These are phyloP conservation scores for Microsporum canis DNA, from an alignment of 2,329 filamentous ascomycete genomes.

Conservation along the genomic window DNA sequence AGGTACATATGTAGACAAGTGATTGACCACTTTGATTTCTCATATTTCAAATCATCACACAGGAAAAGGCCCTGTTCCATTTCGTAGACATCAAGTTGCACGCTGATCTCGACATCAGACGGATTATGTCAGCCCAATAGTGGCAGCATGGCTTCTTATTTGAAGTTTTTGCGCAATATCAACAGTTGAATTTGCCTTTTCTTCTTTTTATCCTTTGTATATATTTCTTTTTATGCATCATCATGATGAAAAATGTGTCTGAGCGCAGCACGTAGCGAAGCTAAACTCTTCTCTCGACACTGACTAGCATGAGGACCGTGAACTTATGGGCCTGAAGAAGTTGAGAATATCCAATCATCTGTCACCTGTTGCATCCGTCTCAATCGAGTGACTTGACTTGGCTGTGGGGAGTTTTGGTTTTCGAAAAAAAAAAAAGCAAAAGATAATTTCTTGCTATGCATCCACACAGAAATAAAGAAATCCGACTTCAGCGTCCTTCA, in stretches of 20 bases:
- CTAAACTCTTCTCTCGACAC: neutral
- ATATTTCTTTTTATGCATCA: conserved; percentile 1
- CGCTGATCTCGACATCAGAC: neutral
- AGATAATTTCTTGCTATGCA: neutral
- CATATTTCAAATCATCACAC: neutral
- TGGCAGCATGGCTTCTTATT: neutral
- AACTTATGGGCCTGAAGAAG: neutral
- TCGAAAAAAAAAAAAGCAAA: neutral
- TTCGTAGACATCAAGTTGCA: neutral
- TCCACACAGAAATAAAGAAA: neutral
- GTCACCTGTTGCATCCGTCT: neutral
- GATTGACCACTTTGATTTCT: neutral
- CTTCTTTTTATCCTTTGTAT: neutral
- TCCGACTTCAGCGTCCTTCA: neutral
- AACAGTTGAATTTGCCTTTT: neutral
- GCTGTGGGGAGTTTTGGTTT: neutral
- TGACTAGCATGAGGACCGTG: conserved; percentile 1
- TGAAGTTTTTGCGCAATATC: neutral
- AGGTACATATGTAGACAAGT: neutral
- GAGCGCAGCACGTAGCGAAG: neutral
- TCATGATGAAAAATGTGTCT: neutral
- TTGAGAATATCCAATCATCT: neutral
- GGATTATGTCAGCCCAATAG: neutral
- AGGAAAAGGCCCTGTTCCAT: neutral
- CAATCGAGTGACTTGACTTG: neutral